Evolutionary conservation across 2,329 filamentous ascomycete genomes (phyloP).

Genomic region (Falciphora oryzae): DNA sequence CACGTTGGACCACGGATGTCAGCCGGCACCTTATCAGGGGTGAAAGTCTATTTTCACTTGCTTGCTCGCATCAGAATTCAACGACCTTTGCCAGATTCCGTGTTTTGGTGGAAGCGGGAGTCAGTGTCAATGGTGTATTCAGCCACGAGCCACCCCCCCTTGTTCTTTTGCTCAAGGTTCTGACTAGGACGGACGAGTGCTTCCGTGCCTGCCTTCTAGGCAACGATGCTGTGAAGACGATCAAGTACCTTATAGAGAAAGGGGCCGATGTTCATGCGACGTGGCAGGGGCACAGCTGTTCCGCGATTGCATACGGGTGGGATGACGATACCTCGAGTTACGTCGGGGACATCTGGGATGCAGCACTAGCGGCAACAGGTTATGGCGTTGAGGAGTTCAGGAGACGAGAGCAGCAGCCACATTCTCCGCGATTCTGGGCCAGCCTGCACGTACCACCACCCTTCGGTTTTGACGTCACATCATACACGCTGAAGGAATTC

Average conservation of each 20-base stretch:
- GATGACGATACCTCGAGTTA: not conserved
- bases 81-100: too few species aligned
- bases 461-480: too few species aligned
- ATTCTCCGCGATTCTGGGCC: not conserved
- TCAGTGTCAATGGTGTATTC: too few species aligned
- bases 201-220: too few species aligned
- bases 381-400: not conserved
- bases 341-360: slow-evolving; percentile 2
- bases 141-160: too few species aligned
- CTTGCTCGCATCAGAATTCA: too few species aligned
- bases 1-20: too few species aligned
- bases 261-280: not conserved
- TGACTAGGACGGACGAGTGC: too few species aligned
- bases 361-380: not conserved
- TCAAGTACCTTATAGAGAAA: not conserved
- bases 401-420: not conserved
- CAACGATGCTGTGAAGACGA: not conserved
- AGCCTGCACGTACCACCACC: not conserved
- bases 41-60: too few species aligned
- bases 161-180: too few species aligned
- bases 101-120: too few species aligned
- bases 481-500: not conserved
- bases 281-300: not conserved
- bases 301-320: not conserved
- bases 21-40: too few species aligned